phyloP scores from a whole-genome alignment of 2,329 filamentous ascomycete genomes.

The Xylaria sp. region DNA sequence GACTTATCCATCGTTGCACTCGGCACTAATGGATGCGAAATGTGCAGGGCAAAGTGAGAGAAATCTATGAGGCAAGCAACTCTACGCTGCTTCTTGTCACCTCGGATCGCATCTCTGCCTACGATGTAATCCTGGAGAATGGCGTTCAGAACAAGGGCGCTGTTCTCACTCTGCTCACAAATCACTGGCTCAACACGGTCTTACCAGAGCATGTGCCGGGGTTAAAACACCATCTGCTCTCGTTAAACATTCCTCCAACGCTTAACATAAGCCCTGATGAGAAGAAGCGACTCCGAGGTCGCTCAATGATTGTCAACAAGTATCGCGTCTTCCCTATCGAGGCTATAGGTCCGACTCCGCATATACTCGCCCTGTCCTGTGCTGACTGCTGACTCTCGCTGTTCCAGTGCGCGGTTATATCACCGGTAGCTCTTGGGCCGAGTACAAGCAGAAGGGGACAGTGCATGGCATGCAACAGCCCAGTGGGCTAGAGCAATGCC shows the following conservation, averaged over 20 bases:
- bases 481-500: constrained; percentile 74
- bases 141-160: constrained; percentile 65
- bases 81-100: constrained; percentile 83
- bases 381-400: constrained; percentile 10
- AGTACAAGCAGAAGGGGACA: constrained; percentile 77
- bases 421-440: constrained; percentile 84
- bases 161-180: constrained; percentile 59
- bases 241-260: constrained; percentile 43
- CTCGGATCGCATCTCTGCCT: constrained; percentile 92
- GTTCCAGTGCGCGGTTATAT: constrained; percentile 79
- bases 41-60: constrained; percentile 74
- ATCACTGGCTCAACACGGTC: constrained; percentile 65
- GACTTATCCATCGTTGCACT: not conserved
- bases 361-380: not conserved
- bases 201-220: constrained; percentile 58
- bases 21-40: constrained; percentile 8
- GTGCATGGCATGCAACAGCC: constrained; percentile 81
- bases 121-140: constrained; percentile 77
- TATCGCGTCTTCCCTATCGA: constrained; percentile 82
- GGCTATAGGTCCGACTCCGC: constrained; percentile 66
- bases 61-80: constrained; percentile 79
- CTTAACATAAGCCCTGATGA: constrained; percentile 55
- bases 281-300: constrained; percentile 65
- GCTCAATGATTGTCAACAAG: constrained; percentile 81
- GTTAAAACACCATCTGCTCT: constrained; percentile 65